phyloP scores from a whole-genome alignment of 1,139 yeast species.

The Geotrichum histeridarum region DNA sequence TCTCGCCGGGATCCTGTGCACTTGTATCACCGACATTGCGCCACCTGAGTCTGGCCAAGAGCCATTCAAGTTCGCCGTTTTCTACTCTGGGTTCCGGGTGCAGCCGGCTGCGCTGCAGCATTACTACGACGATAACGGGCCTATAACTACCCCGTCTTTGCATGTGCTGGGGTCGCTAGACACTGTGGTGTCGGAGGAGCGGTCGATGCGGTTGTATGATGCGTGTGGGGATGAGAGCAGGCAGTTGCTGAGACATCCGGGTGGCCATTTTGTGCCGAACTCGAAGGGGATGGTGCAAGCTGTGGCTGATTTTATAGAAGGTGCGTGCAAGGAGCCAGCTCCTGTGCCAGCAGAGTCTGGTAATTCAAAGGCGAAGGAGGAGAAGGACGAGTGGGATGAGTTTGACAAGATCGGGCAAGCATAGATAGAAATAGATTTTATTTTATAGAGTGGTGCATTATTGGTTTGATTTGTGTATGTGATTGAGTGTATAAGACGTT shows the following conservation, averaged over 20 bases:
- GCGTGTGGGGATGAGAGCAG: slow-evolving; percentile 46
- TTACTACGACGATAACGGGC: slow-evolving; percentile 41
- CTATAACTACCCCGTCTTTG: slow-evolving; percentile 52
- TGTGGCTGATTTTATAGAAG: slow-evolving; percentile 36
- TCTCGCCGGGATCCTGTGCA: slow-evolving; percentile 47
- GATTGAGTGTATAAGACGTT: too few species aligned
- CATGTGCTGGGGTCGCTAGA: slow-evolving; percentile 86
- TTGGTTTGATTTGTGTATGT: not conserved
- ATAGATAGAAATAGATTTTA: not conserved
- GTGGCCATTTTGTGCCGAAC: slow-evolving; percentile 84
- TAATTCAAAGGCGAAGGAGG: not conserved
- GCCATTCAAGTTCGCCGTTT: slow-evolving; percentile 60
- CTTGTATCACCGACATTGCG: slow-evolving; percentile 21
- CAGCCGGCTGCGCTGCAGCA: slow-evolving; percentile 50
- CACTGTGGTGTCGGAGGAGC: slow-evolving; percentile 75
- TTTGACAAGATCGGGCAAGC: slow-evolving; percentile 41
- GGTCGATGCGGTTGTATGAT: slow-evolving; percentile 56
- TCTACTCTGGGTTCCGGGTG: slow-evolving; percentile 73
- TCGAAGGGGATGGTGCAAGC: slow-evolving; percentile 55
- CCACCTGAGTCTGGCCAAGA: slow-evolving; percentile 33
- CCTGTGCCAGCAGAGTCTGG: not conserved
- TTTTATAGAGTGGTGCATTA: not conserved
- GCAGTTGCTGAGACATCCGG: slow-evolving; percentile 62
- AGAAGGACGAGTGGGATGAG: slow-evolving; percentile 38
- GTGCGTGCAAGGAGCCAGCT: not conserved